Evolutionary conservation across 2,329 filamentous ascomycete genomes (phyloP), one percentile per base, ranked within the genome.

Genomic region (Botryosphaeria dothidea): DNA sequence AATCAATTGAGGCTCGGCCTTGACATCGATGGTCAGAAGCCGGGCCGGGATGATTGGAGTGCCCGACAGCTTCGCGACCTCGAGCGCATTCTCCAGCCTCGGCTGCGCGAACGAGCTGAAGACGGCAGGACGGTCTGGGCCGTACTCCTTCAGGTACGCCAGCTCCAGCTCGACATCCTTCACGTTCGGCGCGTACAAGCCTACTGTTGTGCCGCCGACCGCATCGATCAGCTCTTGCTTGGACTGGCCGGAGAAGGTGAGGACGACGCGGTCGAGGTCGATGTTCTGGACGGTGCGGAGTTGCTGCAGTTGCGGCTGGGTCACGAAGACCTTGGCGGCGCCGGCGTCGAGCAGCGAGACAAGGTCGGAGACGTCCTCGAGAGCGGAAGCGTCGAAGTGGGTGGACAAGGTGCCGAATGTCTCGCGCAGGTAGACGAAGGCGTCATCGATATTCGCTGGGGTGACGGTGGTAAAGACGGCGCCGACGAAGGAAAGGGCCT

Each of bases 281-380:
- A 88, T 79, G 31, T 83, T 83, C 69, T 83, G 78, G 69, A 83
- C 78, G 56, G 80, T 70, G 60, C 83, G 78, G 48, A 90, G 78
- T 19, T 80, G 76, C 45, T 82, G 81, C 62, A 96, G 81, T 74
- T 92, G 90, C 65, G 88, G 84, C 54, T 88, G 85, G 19, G 85
- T 85, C 58, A 97, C 91, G 76, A 98, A 95, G 67, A 95, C 90
- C 75, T 90, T 95, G 61, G 88, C 86, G 6, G 93, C 92, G 66
- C 95, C 95, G 68, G 88, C 86, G 76, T 99, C 92, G 64, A 99
- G 87, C 38, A 98, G 84, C 52, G 90, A 86, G 62, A 94, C 80
- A 38, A 98, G 83, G 68, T 96, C 90, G 69, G 93, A 90, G 64
- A 83, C 81, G 11, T 88, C 88, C 34, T 85, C 77, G 43, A 98